phyloP scores from a whole-genome alignment of 352 stramenopile genomes.

The Pythium brassicae region DNA sequence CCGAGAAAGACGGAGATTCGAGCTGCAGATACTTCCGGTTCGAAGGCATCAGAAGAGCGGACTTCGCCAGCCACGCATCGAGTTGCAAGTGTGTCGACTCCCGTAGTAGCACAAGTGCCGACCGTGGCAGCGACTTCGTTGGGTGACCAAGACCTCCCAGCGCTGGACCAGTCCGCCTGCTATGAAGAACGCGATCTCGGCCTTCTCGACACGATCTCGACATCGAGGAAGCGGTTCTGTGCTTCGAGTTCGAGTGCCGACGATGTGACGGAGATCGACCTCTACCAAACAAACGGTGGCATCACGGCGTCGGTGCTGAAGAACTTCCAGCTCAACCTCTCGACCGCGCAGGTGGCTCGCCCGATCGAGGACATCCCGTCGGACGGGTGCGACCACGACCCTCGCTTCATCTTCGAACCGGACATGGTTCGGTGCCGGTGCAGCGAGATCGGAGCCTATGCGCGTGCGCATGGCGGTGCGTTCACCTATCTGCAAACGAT shows the following conservation, averaged over 20 bases:
- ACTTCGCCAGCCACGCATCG: no score
- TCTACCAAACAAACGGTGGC: slow-evolving; percentile 21
- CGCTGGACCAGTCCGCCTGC: neutral
- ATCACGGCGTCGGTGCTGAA: slow-evolving; percentile 31
- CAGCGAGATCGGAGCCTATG: slow-evolving; percentile 6
- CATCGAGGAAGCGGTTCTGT: slow-evolving; percentile 21
- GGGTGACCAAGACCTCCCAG: neutral
- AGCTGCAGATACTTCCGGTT: no score
- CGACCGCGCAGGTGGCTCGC: slow-evolving; percentile 14
- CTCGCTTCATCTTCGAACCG: slow-evolving; percentile 20
- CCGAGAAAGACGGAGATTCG: neutral
- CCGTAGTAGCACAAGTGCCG: no score
- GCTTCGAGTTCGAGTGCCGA: slow-evolving; percentile 8
- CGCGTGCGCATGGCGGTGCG: neutral
- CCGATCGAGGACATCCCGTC: slow-evolving; percentile 24
- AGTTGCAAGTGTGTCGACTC: neutral
- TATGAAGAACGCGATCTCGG: slow-evolving; percentile 1
- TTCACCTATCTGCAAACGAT: slow-evolving; percentile 3
- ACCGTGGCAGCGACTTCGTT: no score
- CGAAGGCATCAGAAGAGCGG: no score
- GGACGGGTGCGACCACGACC: slow-evolving; percentile 32
- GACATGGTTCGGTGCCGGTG: slow-evolving; percentile 17
- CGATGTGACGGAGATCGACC: slow-evolving; percentile 28
- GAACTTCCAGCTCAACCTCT: slow-evolving; percentile 49
- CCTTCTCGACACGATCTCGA: neutral